Evolutionary conservation across 441 rosid genomes (phyloP), one percentile per base, ranked within the genome.

Genomic region (Adansonia gregorii): DNA sequence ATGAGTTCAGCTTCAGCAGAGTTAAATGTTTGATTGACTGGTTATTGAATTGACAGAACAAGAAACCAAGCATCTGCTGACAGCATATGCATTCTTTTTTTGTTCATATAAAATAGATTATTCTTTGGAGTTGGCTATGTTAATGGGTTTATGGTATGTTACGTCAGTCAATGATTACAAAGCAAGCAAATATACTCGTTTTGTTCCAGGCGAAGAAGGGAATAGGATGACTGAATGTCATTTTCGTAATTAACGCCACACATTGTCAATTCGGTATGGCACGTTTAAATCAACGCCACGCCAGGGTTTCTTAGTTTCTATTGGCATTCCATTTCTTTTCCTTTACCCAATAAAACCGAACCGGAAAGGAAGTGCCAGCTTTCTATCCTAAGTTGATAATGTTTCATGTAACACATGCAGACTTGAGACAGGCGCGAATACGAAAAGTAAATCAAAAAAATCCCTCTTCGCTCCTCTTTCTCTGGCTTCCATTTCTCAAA

Each of bases 301-400:
- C 67, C 49, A 79, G 78, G 80, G 80, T 73, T 82, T 67, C 39
- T 31, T 31, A 3, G 39, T 31, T 31, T 31, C 39, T 31, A 31
- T 31, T 31, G 39, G 39, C 39, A 31, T 31, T 45, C 8, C 24
- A 12, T 58, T 64, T 22, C 74, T 15, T 12, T 61, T 5, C 17
- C 68, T 61, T 61, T 24, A 6, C 67, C 43, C 82, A 63, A 73
- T 67, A 76, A 72, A 71, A 43, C 3, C 46, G 78, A 31, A 31
- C 39, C 39, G 39, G 39, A 31, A 3, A 31, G 39, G 79, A 67
- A 76, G 22, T n/a, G 3, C 27, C 31, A 20, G 63, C 63, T 9
- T 8, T 59, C 66, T 31, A 31, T 31, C 39, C 39, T 31, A 31
- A 31, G 0, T 31, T 31, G 39, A 31, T 31, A 17, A 5, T 24